Evolutionary conservation across 305 asterid genomes (phyloP), one percentile per base, ranked within the genome.

Genomic region (Solanum hybrid): DNA sequence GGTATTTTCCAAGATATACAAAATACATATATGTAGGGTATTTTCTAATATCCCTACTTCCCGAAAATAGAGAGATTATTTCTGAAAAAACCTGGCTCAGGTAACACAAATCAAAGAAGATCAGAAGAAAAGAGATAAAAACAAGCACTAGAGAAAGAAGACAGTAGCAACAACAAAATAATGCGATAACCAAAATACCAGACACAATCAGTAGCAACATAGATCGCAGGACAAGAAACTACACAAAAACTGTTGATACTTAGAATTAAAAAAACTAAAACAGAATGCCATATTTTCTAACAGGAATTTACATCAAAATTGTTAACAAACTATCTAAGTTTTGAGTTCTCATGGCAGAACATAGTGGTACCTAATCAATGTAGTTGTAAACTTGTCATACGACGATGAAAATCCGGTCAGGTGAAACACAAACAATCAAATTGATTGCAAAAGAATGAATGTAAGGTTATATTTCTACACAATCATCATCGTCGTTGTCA

Each of bases 401-500:
- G 29, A 3, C 36, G 2, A 22, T 26, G 87, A 82, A 39, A 15
- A 81, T 81, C 86, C 22, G 22, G n/a, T 37, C 68, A n/a, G 85
- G 32, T 79, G 32, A 79, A 34, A 22, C 45, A 80, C 7, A 80
- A 24, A 37, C 29, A 36, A 80, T 38, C 34, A 41, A 41, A 41
- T 82, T 27, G 33, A 82, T 82, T 82, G 38, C 72, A 82, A 41
- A 41, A 72, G 27, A 82, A 82, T 51, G 88, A 84, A 51, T 84
- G 6, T 10, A 17, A 29, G 88, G 87, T 93, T 89, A 96, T 89
- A 94, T 93, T 90, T 95, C 95, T 36, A 92, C 91, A 90, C 87
- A 93, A 51, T 92, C 98, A 38, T 94, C 98, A 38, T 94, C 95
- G 36, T 93, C 97, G 31, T 72, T 72, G 4, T 94, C 95, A 6